Base-by-base conservation (phyloP, 2,329 filamentous ascomycete species). In the Grosmannia serpens region DNA sequence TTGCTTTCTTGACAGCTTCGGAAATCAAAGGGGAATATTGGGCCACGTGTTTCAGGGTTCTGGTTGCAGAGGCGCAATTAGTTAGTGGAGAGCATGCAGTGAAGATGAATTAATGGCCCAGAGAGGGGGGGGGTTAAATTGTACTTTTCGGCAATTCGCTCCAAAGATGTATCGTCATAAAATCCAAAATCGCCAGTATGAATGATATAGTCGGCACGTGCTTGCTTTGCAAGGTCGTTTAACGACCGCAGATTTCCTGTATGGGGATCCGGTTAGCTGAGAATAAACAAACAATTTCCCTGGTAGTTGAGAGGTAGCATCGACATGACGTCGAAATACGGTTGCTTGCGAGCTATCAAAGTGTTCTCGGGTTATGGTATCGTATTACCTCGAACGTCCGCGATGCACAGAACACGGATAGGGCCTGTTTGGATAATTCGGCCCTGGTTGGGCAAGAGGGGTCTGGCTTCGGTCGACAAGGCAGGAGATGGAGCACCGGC, bases 151-250 rank as follows among this genome's bases (percentile, higher is more conserved):
- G 94, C 94, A 76, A 99, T 97, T 69, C 94, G 87, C 69, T 97
- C 92, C 65, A 99, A 78, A 41, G 94, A 99, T 58, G 87, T 89
- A 67, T 95, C 88, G 73, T 99, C 94, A 77, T 99, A 99, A 77
- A 99, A 99, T 63, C 94, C 94, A 71, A 99, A 99, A 73, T 99
- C 94, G 73, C 94, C 94, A 24, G 94, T 99, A 75, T 99, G 94
- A 69, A 99, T 91, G 73, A 99, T 96, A 76, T 96, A 91, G 75
- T 96, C 91, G 67, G 94, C 94, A 70, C 88, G 88, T 62, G 94
- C 92, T 70, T 94, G 88, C 74, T 89, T 95, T 64, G 94, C 94
- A 62, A 99, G 86, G 62, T 97, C 91, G 76, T 99, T 99, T 68
- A 99, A 79, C 65, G 94, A 96, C 75, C 87, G 85, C 66, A 99